Percentiles rank a stretch among this genome's conserved stretches.
These are phyloP conservation scores for Kalaharituber pfeilii DNA, from an alignment of 2,329 filamentous ascomycete genomes.

Conservation along the genomic window DNA sequence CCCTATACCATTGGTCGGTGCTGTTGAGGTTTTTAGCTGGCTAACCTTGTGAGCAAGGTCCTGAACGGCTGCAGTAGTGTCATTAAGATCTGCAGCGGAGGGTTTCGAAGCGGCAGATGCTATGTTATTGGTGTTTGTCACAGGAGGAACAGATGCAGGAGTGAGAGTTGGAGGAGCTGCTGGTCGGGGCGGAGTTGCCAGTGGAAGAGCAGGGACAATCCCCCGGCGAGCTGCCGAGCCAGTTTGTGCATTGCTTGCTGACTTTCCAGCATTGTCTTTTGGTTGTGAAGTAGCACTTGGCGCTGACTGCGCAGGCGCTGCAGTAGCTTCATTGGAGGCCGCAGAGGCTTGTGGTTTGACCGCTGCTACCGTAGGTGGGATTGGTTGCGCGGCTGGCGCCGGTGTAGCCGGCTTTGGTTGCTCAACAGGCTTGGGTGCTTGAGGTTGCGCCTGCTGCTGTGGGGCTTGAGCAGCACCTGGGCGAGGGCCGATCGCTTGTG, in stretches of 20 bases:
- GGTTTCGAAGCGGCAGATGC: constrained; percentile 2
- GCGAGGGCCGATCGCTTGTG: constrained; percentile 6
- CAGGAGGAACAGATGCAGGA: not conserved
- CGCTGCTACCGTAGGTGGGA: not conserved
- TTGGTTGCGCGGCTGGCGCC: not conserved
- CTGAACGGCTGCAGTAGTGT: constrained; percentile 25
- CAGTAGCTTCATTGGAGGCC: not conserved
- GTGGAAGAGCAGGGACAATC: constrained; percentile 18
- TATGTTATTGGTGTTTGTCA: constrained; percentile 1
- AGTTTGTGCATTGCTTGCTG: constrained; percentile 7
- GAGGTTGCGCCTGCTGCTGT: constrained; percentile 4
- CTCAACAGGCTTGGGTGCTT: not conserved
- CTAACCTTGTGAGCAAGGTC: constrained; percentile 18
- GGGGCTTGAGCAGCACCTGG: constrained; percentile 1
- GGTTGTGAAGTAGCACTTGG: not conserved
- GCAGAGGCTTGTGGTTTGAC: not conserved
- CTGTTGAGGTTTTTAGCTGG: constrained; percentile 17
- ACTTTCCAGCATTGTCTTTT: constrained; percentile 3
- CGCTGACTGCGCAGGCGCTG: not conserved
- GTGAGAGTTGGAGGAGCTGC: constrained; percentile 8
- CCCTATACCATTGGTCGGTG: constrained; percentile 27
- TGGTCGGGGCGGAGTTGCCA: constrained; percentile 7
- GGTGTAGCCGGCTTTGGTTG: constrained; percentile 1
- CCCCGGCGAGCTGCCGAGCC: constrained; percentile 13
- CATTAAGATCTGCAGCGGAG: constrained; percentile 17